Base-by-base conservation (phyloP, 768 basidiomycete species). In the Serendipita sp. region DNA sequence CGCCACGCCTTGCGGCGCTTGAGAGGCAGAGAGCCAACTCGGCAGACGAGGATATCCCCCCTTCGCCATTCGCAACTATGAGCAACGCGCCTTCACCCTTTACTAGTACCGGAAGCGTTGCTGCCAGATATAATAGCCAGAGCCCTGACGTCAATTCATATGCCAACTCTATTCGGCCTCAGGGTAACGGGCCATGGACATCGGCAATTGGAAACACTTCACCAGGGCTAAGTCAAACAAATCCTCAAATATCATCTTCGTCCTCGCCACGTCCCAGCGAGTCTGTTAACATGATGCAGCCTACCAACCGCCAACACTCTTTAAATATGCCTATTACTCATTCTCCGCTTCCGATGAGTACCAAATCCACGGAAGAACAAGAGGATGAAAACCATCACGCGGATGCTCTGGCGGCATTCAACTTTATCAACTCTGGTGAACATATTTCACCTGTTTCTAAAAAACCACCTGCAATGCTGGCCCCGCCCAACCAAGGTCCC, bases 371-470 rank as follows among this genome's bases (percentile, higher is more conserved):
- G 16, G 53, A 54, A 54, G 53, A 35, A 65, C 64, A 58, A 28
- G 37, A 68, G 35, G 81, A 81, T 51, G 51, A 69, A 32, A 78
- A 78, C 30, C 24, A 24, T 24, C 24, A 24, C 24, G 71, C 71
- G 2, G 90, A 92, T 74, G 89, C 84, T 10, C 76, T 92, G 56
- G 90, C 88, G 2, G 90, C 88, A 1, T 70, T 93, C 70, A 81
- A 84, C 35, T 92, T 89, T 74, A 77, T 92, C 65, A 84, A 83
- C 68, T 24, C 24, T 24, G 24, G 24, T 24, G 24, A 24, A 24
- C 24, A 24, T 24, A 24, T 24, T 24, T 24, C 24, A 24, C 24
- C 24, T 24, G 77, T 30, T 54, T 10, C 53, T 11, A 30, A 54
- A 16, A 66, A 72, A 34, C 51, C 74, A 41, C 72, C 76, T 48